Evolutionary conservation across 176 grass and related monocot genomes (phyloP).

Genomic region (Oryza officinalis): DNA sequence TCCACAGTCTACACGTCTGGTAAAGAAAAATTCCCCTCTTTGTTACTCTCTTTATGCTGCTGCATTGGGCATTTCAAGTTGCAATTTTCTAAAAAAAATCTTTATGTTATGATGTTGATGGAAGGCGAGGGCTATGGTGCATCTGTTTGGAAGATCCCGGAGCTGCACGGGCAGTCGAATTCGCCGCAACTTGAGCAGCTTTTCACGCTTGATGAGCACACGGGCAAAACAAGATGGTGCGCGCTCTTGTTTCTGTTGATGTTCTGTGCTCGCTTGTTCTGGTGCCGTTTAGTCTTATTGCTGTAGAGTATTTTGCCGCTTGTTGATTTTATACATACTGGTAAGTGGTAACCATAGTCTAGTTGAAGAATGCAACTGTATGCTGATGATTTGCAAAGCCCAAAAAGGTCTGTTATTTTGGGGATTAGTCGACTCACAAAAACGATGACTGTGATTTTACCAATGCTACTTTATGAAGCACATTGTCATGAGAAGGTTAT

Average conservation of each 20-base stretch:
- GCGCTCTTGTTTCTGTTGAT: constrained; percentile 34
- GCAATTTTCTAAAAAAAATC: neutral
- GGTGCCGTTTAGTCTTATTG: constrained; percentile 3
- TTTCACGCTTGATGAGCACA: constrained; percentile 58
- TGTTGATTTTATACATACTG: neutral
- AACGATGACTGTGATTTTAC: neutral
- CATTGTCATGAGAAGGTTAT: constrained; percentile 11
- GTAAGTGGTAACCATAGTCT: neutral
- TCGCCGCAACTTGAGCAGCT: constrained; percentile 78
- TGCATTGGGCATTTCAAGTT: constrained; percentile 11
- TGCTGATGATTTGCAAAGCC: constrained; percentile 5
- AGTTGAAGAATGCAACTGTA: constrained; percentile 3
- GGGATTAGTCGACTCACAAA: neutral
- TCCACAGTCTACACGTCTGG: constrained; percentile 95
- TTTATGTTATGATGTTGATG: constrained; percentile 17
- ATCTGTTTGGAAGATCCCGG: constrained; percentile 78
- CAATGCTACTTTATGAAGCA: neutral
- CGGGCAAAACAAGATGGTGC: constrained; percentile 76
- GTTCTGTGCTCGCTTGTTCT: neutral
- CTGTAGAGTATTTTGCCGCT: neutral
- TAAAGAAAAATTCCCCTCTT: constrained; percentile 35
- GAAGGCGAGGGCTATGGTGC: constrained; percentile 89
- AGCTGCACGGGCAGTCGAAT: constrained; percentile 73
- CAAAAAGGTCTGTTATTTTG: neutral
- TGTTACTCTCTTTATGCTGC: neutral